Conservation (phyloP, 768 basidiomycete species). For the Termitomyces sp. region DNA sequence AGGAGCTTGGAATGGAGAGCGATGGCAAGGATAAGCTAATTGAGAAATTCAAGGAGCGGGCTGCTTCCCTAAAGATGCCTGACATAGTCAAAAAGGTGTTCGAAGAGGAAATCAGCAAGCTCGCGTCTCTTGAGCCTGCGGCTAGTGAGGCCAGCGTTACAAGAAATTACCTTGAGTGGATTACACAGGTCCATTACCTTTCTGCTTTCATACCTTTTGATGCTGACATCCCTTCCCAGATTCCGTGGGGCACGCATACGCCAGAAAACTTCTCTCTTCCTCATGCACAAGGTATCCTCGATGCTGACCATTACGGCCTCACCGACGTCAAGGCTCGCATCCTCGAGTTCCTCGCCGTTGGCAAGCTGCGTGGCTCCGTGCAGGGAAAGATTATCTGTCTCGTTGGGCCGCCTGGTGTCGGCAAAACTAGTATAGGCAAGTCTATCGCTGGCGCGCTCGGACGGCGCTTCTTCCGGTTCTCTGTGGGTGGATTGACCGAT, state of each 20-base stretch:
- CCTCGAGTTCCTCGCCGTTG: conserved; percentile 93
- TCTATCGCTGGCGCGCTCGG: conserved; percentile 88
- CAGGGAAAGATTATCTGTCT: conserved; percentile 97
- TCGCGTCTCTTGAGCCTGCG: conserved; percentile 84
- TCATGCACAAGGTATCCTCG: conserved; percentile 78
- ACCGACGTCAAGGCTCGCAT: conserved; percentile 92
- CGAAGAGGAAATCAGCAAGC: conserved; percentile 91
- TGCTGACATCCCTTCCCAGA: conserved; percentile 30
- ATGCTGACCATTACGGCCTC: conserved; percentile 93
- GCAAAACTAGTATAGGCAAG: conserved; percentile 95
- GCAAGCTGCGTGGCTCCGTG: conserved; percentile 90
- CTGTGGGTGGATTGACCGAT: conserved; percentile 93
- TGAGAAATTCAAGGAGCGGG: conserved; percentile 87
- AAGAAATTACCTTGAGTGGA: conserved; percentile 91
- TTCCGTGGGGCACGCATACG: conserved; percentile 96
- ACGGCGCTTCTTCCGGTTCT: conserved; percentile 93
- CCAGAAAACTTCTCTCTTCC: conserved; percentile 87
- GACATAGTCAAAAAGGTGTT: conserved; percentile 88
- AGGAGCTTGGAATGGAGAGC: conserved; percentile 91
- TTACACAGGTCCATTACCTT: conserved; percentile 56
- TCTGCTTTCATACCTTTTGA: background rate
- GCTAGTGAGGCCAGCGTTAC: conserved; percentile 93
- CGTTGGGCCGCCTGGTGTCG: conserved; percentile 95
- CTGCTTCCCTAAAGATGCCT: conserved; percentile 80
- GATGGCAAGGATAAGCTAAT: conserved; percentile 94